Evolutionary conservation across 371 early-diverging fungal species (phyloP), one percentile per base, ranked within the genome.

Genomic region (Haplosporangium sp.): DNA sequence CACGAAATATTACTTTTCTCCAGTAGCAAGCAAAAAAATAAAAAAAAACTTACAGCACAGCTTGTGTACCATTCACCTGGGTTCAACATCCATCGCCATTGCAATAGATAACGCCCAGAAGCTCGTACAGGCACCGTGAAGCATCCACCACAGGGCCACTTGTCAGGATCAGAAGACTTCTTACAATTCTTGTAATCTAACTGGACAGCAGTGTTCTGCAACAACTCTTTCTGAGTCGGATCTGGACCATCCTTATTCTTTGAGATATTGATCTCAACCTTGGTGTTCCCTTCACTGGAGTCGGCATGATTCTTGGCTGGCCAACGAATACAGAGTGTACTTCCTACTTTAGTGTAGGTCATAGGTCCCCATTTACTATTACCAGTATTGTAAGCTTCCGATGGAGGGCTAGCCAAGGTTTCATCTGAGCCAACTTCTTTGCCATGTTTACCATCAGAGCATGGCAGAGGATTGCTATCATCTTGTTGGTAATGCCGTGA

Each of bases 231-330:
- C 38, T 78, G 74, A 0, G 37, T 50, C 0, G 78, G 74, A 50
- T 73, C 78, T 8, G 47, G 19, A 34, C 67, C 59, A 8, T 71
- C 39, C n/a, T 50, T 39, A n/a, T 45, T 58, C 57, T 70, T 67
- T 19, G 78, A 65, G 4, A 78, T 7, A 53, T 78, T 69, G 37
- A 73, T 73, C 64, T 59, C 53, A 1, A 78, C 78, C 3, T 44
- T 2, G 13, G 63, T 70, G 20, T 78, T n/a, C 15, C 63, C 70
- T 61, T 78, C 78, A 35, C 70, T 78, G 0, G 59, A 20, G 57
- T 78, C 78, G 0, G 77, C 77, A 59, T 77, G 77, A 67, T 72
- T 77, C 73, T 77, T 78, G 67, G 73, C 78, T 10, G 78, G 78
- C 78, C 78, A 73, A 10, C 78, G 74, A 3, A 73, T 42, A 52